These are phyloP conservation scores for Cenococcum geophilum DNA, from an alignment of 495 filamentous ascomycete genomes.

Conservation along the genomic window DNA sequence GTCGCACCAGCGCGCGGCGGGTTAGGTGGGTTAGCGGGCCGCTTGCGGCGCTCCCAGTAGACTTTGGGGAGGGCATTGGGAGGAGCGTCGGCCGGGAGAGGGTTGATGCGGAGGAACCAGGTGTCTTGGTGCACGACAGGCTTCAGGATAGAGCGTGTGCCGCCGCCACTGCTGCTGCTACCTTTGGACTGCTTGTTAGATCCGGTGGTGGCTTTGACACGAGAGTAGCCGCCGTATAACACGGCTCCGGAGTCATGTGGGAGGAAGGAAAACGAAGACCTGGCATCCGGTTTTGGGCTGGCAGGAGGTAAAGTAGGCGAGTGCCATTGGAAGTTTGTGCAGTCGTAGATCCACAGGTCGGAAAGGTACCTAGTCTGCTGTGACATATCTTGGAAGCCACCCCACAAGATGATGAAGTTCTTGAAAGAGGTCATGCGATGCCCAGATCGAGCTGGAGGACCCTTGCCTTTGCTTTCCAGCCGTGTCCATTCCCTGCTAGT, in stretches of 20 bases:
- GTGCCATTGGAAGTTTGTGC: conserved; percentile 68
- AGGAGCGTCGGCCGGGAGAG: conserved; percentile 57
- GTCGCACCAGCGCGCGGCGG: conserved; percentile 80
- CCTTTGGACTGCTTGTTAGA: conserved; percentile 45
- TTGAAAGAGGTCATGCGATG: conserved; percentile 96
- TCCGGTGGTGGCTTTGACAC: conserved; percentile 60
- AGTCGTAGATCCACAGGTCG: conserved; percentile 66
- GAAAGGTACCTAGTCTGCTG: conserved; percentile 84
- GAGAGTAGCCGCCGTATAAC: conserved; percentile 86
- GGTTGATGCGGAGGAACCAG: conserved; percentile 81
- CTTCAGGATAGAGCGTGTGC: conserved; percentile 61
- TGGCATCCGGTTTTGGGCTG: conserved; percentile 77
- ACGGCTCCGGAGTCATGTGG: conserved; percentile 86
- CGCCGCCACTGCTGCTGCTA: conserved; percentile 47
- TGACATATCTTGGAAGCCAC: conserved; percentile 92
- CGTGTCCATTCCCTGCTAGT: conserved; percentile 80
- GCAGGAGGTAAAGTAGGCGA: conserved; percentile 63
- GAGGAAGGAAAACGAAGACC: conserved; percentile 83
- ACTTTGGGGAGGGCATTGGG: conserved; percentile 58
- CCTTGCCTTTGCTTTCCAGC: conserved; percentile 78
- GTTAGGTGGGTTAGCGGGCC: conserved; percentile 79
- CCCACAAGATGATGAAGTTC: conserved; percentile 68
- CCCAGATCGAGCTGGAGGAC: conserved; percentile 81
- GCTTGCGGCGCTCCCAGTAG: conserved; percentile 89
- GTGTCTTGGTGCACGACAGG: conserved; percentile 89